These are phyloP conservation scores for Trichoderma pleuroti DNA, from an alignment of 2,329 filamentous ascomycete genomes.

Conservation along the genomic window DNA sequence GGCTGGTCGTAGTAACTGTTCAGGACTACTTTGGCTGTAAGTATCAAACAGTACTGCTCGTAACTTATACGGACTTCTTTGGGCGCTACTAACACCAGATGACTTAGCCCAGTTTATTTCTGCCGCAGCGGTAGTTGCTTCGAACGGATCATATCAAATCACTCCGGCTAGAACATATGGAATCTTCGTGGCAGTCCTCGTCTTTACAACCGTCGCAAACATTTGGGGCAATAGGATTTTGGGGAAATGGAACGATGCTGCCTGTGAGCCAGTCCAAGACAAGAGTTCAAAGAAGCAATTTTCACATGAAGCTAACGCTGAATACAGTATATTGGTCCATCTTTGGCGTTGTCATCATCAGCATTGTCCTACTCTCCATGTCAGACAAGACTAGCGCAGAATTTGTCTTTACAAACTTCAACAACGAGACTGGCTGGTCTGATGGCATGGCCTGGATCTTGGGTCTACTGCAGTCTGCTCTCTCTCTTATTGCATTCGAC, in stretches of 20 bases:
- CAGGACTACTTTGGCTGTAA: conserved; percentile 12
- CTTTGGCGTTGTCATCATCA: conserved; percentile 4
- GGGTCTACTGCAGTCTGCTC: conserved; percentile 5
- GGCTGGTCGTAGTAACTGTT: conserved; percentile 9
- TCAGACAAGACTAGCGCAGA: conserved; percentile 13
- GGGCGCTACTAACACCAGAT: not conserved
- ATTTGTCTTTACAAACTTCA: conserved; percentile 7
- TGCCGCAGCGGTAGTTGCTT: conserved; percentile 7
- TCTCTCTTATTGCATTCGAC: conserved; percentile 5
- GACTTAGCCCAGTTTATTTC: conserved; percentile 4
- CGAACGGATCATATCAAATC: conserved; percentile 8
- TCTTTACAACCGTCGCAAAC: conserved; percentile 7
- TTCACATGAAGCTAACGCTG: not conserved
- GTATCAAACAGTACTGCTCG: not conserved
- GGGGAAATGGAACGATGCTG: conserved; percentile 7
- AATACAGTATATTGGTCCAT: conserved; percentile 6
- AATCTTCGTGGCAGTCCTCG: conserved; percentile 7
- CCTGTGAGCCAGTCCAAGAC: not conserved
- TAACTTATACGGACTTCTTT: not conserved
- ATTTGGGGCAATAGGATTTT: conserved; percentile 9
- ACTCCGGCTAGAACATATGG: not conserved
- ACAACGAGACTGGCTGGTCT: conserved; percentile 13
- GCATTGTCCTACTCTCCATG: conserved; percentile 4
- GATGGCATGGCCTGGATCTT: conserved; percentile 13
- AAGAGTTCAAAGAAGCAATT: not conserved